Conservation (phyloP, 2,329 filamentous ascomycete species). For the Aureobasidium sp. region DNA sequence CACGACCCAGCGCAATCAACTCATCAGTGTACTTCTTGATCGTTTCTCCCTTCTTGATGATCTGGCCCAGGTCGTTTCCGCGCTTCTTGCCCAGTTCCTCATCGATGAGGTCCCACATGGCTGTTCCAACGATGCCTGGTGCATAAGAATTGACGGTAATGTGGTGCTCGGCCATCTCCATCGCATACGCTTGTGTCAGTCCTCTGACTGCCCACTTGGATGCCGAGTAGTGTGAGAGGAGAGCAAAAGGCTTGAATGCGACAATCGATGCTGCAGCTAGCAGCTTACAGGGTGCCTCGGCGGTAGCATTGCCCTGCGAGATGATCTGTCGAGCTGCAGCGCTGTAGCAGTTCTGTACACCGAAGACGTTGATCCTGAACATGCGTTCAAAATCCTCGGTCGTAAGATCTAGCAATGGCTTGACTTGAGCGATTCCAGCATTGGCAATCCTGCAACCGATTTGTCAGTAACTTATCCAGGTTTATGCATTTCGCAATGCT, state of each 20-base stretch:
- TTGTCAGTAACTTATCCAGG: neutral
- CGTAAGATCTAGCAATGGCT: constrained; percentile 46
- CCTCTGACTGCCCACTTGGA: constrained; percentile 61
- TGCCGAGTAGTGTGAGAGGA: constrained; percentile 55
- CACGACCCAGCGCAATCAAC: constrained; percentile 48
- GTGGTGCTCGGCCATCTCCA: constrained; percentile 54
- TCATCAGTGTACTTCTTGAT: constrained; percentile 48
- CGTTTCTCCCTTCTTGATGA: constrained; percentile 26
- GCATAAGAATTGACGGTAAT: constrained; percentile 62
- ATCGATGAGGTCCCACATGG: constrained; percentile 63
- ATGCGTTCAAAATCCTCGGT: constrained; percentile 50
- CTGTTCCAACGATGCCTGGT: constrained; percentile 58
- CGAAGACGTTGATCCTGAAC: constrained; percentile 57
- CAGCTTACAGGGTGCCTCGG: constrained; percentile 35
- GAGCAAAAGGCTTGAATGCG: constrained; percentile 50
- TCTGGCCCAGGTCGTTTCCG: constrained; percentile 44
- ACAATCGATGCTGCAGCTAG: constrained; percentile 43
- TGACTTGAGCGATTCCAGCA: constrained; percentile 53
- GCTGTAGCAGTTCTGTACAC: constrained; percentile 57
- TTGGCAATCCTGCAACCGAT: constrained; percentile 45
- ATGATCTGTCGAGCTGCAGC: constrained; percentile 59
- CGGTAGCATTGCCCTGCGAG: constrained; percentile 42
- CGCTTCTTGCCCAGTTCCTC: constrained; percentile 46
- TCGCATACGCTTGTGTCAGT: constrained; percentile 56
- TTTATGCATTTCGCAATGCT: too few species aligned